These are phyloP conservation scores for Taphrina flavorubra DNA, from an alignment of 1,139 yeast genomes.

Conservation along the genomic window DNA sequence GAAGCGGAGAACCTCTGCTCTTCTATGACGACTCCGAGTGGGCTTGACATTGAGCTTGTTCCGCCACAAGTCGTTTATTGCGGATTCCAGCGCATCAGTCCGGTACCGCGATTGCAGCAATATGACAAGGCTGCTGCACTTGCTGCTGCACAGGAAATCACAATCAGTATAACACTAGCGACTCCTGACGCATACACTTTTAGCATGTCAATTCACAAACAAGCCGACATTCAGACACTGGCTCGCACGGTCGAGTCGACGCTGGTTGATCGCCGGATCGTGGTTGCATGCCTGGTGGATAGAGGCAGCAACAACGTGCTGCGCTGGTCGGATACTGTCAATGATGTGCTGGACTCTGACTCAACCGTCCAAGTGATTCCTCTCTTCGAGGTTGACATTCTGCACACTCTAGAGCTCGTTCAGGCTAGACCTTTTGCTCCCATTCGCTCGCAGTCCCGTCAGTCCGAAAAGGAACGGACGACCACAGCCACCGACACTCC, in stretches of 20 bases:
- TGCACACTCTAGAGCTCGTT: conserved; percentile 18
- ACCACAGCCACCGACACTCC: neutral
- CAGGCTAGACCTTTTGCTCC: neutral
- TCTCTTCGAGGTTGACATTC: conserved; percentile 17
- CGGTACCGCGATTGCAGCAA: conserved; percentile 7
- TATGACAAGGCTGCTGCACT: neutral
- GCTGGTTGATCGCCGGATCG: conserved; percentile 18
- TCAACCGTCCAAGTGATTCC: conserved; percentile 30
- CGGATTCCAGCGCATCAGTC: conserved; percentile 35
- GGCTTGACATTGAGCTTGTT: neutral
- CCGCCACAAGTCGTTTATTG: conserved; percentile 33
- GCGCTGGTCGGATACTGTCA: conserved; percentile 34
- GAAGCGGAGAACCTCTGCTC: no score
- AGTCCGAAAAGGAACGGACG: neutral
- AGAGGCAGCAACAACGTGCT: conserved; percentile 23
- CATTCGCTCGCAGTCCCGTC: neutral
- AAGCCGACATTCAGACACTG: conserved; percentile 32
- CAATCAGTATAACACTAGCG: neutral
- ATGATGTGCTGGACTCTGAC: conserved; percentile 33
- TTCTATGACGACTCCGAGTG: no score
- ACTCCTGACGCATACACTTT: neutral
- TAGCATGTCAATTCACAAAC: conserved; percentile 22
- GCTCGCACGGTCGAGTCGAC: conserved; percentile 29
- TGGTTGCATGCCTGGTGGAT: conserved; percentile 36
- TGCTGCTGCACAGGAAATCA: conserved; percentile 13